These are phyloP conservation scores for Chytriomyces confervae DNA, from an alignment of 192 early-diverging fungal genomes.

Conservation along the genomic window DNA sequence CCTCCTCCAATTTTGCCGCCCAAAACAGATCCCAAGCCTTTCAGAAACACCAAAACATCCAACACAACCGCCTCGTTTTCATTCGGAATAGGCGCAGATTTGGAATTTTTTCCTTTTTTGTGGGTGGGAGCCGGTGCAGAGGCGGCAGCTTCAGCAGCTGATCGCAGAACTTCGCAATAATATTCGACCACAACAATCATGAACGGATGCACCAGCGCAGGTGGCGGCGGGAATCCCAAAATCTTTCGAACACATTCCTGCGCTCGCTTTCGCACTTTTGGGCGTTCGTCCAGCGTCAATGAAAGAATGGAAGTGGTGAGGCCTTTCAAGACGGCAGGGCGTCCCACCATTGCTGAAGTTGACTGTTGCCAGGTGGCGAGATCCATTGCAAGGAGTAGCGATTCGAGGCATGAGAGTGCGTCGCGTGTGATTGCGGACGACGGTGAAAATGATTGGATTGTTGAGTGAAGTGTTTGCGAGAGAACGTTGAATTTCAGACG, in stretches of 20 bases:
- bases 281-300: conserved; percentile 79
- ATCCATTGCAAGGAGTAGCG: conserved; percentile 81
- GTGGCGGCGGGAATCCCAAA: conserved; percentile 74
- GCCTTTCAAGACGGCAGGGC: conserved; percentile 14
- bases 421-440: conserved; percentile 23
- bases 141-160: conserved; percentile 27
- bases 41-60: conserved; percentile 76
- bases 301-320: conserved; percentile 59
- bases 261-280: conserved; percentile 89
- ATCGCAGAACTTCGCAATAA: conserved; percentile 61
- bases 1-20: conserved; percentile 46
- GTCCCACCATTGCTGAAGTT: conserved; percentile 20
- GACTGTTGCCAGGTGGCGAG: conserved; percentile 66
- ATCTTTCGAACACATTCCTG: conserved; percentile 80
- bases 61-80: conserved; percentile 53
- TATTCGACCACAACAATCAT: conserved; percentile 69
- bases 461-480: conserved; percentile 52
- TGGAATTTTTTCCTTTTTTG: conserved; percentile 24
- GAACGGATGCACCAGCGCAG: conserved; percentile 74
- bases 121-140: conserved; percentile 26
- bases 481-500: conserved; percentile 53
- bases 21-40: conserved; percentile 52
- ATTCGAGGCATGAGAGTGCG: conserved; percentile 74
- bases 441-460: conserved; percentile 63
- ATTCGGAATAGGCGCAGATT: background rate